A percentile compares a stretch with the other conserved stretches of the same genome.
Evolutionary conservation across 1,284 basidiomycete species (phyloP).

Genomic region (Ceratorhiza oryzae-sativae): DNA sequence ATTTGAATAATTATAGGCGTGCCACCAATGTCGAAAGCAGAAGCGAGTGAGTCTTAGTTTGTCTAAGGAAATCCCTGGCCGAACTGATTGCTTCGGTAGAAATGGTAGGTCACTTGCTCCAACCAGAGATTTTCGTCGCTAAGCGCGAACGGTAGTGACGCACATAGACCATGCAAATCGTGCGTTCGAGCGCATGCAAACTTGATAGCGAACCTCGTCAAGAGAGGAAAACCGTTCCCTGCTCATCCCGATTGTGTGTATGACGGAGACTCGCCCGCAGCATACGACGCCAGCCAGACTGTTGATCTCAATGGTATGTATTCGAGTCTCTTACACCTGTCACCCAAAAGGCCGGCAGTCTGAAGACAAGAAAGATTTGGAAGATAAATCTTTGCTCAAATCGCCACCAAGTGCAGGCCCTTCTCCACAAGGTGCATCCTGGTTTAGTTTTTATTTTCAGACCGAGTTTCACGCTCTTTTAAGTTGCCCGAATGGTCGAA

Average conservation of each 20-base stretch:
- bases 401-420: neutral
- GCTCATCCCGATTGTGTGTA: constrained; percentile 37
- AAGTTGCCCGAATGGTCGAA: neutral
- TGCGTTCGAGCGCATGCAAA: constrained; percentile 36
- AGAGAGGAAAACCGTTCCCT: constrained; percentile 35
- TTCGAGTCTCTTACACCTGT: neutral
- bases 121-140: too few relatives aligned
- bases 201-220: constrained; percentile 27
- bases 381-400: constrained; percentile 12
- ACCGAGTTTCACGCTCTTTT: neutral
- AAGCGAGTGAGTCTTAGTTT: constrained; percentile 32
- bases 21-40: constrained; percentile 35
- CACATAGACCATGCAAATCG: constrained; percentile 32
- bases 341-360: neutral
- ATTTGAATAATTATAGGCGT: constrained; percentile 14
- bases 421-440: constrained; percentile 2
- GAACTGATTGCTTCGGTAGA: constrained; percentile 13
- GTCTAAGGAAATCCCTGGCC: neutral
- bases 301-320: constrained; percentile 31
- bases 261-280: constrained; percentile 28
- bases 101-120: constrained; percentile 28
- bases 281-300: constrained; percentile 20
- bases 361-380: constrained; percentile 29
- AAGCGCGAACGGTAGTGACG: constrained; percentile 8
- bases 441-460: too few relatives aligned